Base-by-base conservation (phyloP, 169 alveolate genomes). In the Babesia bovis region DNA sequence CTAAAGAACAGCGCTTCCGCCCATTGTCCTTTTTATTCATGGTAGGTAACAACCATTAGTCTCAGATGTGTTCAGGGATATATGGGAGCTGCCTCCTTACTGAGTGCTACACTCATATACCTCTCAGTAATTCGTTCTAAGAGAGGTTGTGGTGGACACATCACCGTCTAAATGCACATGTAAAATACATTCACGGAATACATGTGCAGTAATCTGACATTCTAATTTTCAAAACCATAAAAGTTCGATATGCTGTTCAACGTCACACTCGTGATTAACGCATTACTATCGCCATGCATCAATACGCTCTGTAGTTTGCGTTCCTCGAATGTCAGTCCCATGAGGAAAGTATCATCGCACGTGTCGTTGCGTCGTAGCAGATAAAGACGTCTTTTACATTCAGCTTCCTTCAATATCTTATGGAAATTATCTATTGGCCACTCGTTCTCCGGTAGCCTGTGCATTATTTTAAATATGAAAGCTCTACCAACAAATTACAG, bases 371-470 rank as follows among this genome's bases (percentile, higher is more conserved):
- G 85, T 17, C 82, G 73, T 50, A 87, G 52, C 66, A 87, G 58
- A 56, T 82, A 79, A 28, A 70, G 26, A 45, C 93, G 61, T 47
- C 93, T 65, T 42, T 84, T 84, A 51, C 85, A 79, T 40, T 87
- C 93, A 6, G 91, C 93, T 42, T 83, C 82, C 60, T 76, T 63
- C 30, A 87, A 78, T 23, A 87, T 33, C 51, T 76, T 79, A 44
- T 57, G 78, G 58, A 87, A 79, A 44, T 87, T 87, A 38, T 87
- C 93, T n/a, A 87, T 90, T n/a, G 93, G 93, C 93, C 93, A 87
- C 61, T 87, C 93, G 72, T 53, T 74, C 53, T 87, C 91, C 25
- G 93, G 93, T 25, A 87, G 23, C 59, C 93, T 87, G 72, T n/a
- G 25, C 42, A 30, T 30, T 33, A 35, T 21, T 25, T 12, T 23